Conservation (phyloP, 768 basidiomycete species). For the Termitomyces bulborhizus region DNA sequence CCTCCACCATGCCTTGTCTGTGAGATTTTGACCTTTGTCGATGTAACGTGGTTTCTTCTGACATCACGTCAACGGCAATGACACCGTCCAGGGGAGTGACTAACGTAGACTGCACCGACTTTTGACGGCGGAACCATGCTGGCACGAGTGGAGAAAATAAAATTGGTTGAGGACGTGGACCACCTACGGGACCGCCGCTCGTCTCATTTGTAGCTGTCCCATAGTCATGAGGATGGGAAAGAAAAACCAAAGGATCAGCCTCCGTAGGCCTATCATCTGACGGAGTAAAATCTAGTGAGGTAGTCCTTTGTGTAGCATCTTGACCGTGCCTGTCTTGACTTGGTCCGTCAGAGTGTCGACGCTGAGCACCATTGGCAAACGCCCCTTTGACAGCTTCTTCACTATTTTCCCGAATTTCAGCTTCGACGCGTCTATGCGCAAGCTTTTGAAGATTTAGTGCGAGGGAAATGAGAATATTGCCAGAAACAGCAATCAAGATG, state of each 20-base stretch:
- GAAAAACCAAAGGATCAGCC: conserved; percentile 8
- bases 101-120: conserved; percentile 1
- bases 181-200: neutral
- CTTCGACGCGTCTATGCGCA: conserved; percentile 69
- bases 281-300: neutral
- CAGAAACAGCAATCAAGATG: conserved; percentile 75
- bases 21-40: conserved; percentile 10
- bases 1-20: conserved; percentile 21
- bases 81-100: conserved; percentile 7
- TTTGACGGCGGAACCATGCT: conserved; percentile 21
- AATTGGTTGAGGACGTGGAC: neutral
- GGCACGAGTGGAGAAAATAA: conserved; percentile 31
- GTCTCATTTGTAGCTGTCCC: conserved; percentile 4
- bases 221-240: conserved; percentile 12
- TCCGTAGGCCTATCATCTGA: conserved; percentile 1
- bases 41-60: conserved; percentile 29
- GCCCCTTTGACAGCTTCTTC: neutral
- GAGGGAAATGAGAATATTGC: conserved; percentile 84
- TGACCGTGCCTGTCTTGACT: conserved; percentile 23
- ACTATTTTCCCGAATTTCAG: conserved; percentile 17
- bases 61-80: conserved; percentile 36
- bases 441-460: conserved; percentile 93
- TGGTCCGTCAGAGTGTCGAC: conserved; percentile 4
- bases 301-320: conserved; percentile 7
- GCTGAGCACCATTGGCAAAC: neutral